Conservation (phyloP, 257 asterid genomes). For the Nicotiana noctiflora region DNA sequence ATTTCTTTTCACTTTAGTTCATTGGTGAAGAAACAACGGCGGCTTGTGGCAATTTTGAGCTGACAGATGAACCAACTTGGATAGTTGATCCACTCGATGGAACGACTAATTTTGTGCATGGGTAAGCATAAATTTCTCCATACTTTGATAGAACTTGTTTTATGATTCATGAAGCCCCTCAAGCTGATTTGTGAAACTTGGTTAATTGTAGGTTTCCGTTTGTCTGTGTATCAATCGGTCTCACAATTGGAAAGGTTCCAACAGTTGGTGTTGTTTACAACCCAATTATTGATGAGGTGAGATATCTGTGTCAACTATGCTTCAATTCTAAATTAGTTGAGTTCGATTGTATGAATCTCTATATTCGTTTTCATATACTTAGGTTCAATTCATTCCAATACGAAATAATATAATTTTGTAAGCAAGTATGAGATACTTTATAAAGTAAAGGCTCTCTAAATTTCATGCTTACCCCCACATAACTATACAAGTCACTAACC, state of each 20-base stretch:
- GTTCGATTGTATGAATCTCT: background rate
- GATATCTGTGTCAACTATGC: background rate
- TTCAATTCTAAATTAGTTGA: background rate
- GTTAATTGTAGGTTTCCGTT: slow-evolving; percentile 59
- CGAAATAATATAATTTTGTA: background rate
- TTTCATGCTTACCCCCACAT: background rate
- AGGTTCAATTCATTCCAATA: background rate
- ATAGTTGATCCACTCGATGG: slow-evolving; percentile 97
- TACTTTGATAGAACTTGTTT: slow-evolving; percentile 2
- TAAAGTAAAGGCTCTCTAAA: background rate
- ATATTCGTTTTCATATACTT: background rate
- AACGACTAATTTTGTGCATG: slow-evolving; percentile 94
- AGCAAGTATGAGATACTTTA: background rate
- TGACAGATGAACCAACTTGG: slow-evolving; percentile 97
- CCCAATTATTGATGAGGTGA: slow-evolving; percentile 83
- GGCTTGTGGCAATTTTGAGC: slow-evolving; percentile 57
- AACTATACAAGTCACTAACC: background rate
- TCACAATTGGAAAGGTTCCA: slow-evolving; percentile 63
- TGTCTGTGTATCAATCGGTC: slow-evolving; percentile 87
- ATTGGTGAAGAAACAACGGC: slow-evolving; percentile 98
- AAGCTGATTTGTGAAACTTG: slow-evolving; percentile 11
- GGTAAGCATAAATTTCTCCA: slow-evolving; percentile 32
- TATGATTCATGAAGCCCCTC: background rate
- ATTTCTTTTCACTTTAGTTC: slow-evolving; percentile 36
- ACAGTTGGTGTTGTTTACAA: slow-evolving; percentile 81